phyloP scores from a whole-genome alignment of 2,329 filamentous ascomycete genomes.

The Penicillium olsonii region DNA sequence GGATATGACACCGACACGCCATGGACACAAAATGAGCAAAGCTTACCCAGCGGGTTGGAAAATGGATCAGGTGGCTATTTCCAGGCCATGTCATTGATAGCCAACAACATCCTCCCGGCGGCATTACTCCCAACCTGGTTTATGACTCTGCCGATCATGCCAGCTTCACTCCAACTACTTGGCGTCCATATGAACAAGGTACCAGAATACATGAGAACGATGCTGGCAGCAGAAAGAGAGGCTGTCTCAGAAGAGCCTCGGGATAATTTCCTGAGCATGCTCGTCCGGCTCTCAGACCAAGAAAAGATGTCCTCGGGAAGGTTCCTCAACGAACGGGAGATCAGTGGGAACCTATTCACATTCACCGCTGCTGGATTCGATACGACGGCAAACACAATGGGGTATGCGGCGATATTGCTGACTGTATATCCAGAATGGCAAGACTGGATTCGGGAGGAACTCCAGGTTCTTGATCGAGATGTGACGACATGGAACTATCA shows the following conservation, averaged over 20 bases:
- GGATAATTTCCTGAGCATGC: constrained; percentile 33
- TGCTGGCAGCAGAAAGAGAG: constrained; percentile 18
- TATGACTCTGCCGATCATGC: constrained; percentile 28
- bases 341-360: constrained; percentile 50
- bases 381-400: constrained; percentile 53
- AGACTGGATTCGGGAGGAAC: constrained; percentile 55
- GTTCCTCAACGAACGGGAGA: constrained; percentile 37
- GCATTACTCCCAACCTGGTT: constrained; percentile 31
- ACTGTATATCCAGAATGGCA: constrained; percentile 52
- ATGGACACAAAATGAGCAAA: constrained; percentile 28
- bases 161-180: constrained; percentile 25
- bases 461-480: constrained; percentile 37
- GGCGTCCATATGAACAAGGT: constrained; percentile 30
- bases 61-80: neutral
- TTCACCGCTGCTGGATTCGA: constrained; percentile 53
- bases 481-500: constrained; percentile 43
- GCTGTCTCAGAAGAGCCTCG: constrained; percentile 1
- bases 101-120: constrained; percentile 30
- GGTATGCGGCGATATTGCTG: constrained; percentile 52
- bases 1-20: constrained; percentile 35
- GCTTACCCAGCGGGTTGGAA: neutral
- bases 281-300: constrained; percentile 30
- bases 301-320: constrained; percentile 10
- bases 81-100: constrained; percentile 29
- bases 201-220: constrained; percentile 28